These are phyloP conservation scores for Geranomyces michiganensis DNA, from an alignment of 192 early-diverging fungal genomes.

Conservation along the genomic window DNA sequence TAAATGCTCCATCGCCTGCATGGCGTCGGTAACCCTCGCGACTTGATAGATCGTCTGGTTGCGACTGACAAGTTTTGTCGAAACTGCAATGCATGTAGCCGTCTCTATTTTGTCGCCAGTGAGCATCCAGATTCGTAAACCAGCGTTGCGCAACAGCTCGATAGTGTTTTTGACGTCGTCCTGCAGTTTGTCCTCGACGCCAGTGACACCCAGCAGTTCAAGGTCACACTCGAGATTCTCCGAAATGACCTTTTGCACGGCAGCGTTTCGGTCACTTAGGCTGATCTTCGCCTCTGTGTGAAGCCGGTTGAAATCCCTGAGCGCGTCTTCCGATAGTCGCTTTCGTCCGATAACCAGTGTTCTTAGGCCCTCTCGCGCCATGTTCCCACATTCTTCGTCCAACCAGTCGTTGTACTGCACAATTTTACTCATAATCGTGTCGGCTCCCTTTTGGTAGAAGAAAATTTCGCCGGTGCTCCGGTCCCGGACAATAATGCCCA, in stretches of 20 bases:
- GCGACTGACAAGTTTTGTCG: conserved; percentile 84
- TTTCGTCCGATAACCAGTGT: conserved; percentile 92
- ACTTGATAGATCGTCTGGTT: conserved; percentile 87
- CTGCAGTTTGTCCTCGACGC: conserved; percentile 95
- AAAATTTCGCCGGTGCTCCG: conserved; percentile 70
- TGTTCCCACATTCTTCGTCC: conserved; percentile 96
- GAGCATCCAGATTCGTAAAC: conserved; percentile 95
- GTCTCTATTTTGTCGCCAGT: conserved; percentile 98
- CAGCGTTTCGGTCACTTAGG: conserved; percentile 64
- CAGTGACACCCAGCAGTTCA: conserved; percentile 89
- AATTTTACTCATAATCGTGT: conserved; percentile 85
- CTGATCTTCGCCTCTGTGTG: conserved; percentile 67
- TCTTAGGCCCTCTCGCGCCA: conserved; percentile 93
- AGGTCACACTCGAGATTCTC: conserved; percentile 79
- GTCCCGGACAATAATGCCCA: conserved; percentile 90
- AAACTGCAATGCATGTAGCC: conserved; percentile 92
- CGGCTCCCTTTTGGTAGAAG: conserved; percentile 95
- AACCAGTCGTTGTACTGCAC: conserved; percentile 95
- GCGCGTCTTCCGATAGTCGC: conserved; percentile 68
- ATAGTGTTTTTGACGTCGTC: conserved; percentile 89
- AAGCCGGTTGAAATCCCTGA: conserved; percentile 30
- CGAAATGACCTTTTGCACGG: conserved; percentile 68
- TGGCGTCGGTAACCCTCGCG: conserved; percentile 53
- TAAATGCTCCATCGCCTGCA: conserved; percentile 69
- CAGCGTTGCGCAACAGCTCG: conserved; percentile 87